These are phyloP conservation scores for Eucalyptus microcorys DNA, from an alignment of 345 rosid genomes.

Conservation along the genomic window DNA sequence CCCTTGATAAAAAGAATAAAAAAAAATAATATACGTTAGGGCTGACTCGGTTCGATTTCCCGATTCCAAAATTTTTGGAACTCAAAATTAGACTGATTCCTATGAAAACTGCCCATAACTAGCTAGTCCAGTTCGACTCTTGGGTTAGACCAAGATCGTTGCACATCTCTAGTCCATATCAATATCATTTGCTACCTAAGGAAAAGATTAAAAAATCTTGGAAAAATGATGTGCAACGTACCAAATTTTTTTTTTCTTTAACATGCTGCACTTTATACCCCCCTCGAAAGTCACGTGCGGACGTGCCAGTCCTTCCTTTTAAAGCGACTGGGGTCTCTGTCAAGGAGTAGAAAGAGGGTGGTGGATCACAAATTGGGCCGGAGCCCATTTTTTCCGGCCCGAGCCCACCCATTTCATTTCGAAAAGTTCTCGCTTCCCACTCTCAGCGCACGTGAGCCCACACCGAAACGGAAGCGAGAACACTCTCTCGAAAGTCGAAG, in stretches of 20 bases:
- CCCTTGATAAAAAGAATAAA: no score
- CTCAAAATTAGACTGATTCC: no score
- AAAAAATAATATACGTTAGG: no score
- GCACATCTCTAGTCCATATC: no score
- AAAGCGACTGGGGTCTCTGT: not conserved
- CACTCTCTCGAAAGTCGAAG: not conserved
- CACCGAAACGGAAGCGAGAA: not conserved
- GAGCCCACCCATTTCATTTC: not conserved
- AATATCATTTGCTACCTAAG: no score
- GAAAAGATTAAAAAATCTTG: no score
- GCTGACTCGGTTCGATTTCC: accelerated
- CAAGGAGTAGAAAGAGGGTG: not conserved
- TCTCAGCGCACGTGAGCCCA: not conserved
- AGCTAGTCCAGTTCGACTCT: no score
- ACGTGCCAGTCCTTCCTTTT: not conserved
- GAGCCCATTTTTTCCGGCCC: not conserved
- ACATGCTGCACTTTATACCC: no score
- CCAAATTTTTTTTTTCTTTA: no score
- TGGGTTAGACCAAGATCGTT: no score
- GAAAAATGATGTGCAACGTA: no score
- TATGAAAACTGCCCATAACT: accelerated
- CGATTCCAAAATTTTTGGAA: accelerated
- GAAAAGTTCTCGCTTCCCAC: not conserved
- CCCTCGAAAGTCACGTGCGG: not conserved
- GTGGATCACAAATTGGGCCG: not conserved